phyloP scores from a whole-genome alignment of 306 rosid genomes.

The Sindora glabra region DNA sequence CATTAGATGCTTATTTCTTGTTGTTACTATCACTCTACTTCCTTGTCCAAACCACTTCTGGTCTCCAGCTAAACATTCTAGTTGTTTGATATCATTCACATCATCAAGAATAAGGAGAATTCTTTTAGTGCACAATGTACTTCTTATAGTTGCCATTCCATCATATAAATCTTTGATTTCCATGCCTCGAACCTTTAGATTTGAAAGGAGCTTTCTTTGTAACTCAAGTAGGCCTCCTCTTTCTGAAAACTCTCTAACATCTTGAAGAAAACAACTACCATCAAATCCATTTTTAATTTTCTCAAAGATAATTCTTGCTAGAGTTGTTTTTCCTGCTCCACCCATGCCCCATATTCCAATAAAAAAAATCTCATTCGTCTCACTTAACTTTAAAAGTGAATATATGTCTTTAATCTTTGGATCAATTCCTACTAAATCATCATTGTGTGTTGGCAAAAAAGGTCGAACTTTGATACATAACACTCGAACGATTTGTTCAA shows the following conservation, averaged over 20 bases:
- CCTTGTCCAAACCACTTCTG: background rate
- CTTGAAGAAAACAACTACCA: slow-evolving; percentile 2
- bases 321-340: slow-evolving; percentile 9
- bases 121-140: background rate
- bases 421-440: slow-evolving; percentile 8
- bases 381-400: background rate
- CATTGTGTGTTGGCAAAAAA: slow-evolving; percentile 1
- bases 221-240: background rate
- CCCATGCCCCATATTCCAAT: slow-evolving; percentile 25
- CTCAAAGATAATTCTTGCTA: background rate
- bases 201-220: background rate
- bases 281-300: slow-evolving; percentile 3
- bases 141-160: background rate
- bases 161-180: background rate
- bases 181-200: background rate
- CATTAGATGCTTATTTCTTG: background rate
- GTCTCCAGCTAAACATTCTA: background rate
- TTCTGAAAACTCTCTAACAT: slow-evolving; percentile 1
- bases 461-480: slow-evolving; percentile 2
- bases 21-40: background rate
- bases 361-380: background rate
- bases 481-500: slow-evolving; percentile 5
- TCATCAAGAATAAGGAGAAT: slow-evolving; percentile 4
- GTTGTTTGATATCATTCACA: background rate
- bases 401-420: background rate